Base-by-base conservation (phyloP, 2,329 filamentous ascomycete species). In the Sclerotiophoma versabilis region DNA sequence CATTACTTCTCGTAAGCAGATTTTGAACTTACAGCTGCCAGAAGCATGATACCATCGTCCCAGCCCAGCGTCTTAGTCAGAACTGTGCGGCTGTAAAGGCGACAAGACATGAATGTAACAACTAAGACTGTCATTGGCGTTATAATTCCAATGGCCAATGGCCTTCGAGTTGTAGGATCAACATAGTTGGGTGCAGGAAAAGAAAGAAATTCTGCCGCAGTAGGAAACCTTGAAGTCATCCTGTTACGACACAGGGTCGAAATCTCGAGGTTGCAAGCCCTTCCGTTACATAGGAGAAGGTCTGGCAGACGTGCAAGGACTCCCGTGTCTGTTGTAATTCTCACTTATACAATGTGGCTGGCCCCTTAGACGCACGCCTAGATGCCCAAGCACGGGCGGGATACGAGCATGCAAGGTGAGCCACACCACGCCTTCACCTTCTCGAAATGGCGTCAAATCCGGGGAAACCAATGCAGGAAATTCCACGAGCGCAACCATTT, bases 111-210 rank as follows among this genome's bases (percentile, higher is more conserved):
- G 37, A 63, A 63, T 2, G 34, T 36, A 14, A 57, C 23, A 6
- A 67, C 60, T 4, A 69, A 25, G 0, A 58, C 42, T 9, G 54
- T 62, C 60, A 65, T 63, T 6, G 69, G 60, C n/a, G 68, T 63
- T 12, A 61, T 46, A 12, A 71, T 25, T 1, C 57, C 68, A 53
- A 72, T 44, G 0, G 69, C 61, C 47, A 70, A 27, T 14, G 68
- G 58, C 5, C 55, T 47, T 3, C 61, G 55, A 1, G 63, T 72
- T 2, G 57, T 44, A 2, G 69, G 69, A 29, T 71, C 42, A n/a
- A 68, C 63, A 58, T 68, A 71, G 27, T 73, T 72, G 2, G 69
- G 68, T 12, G 53, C 26, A 0, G 70, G 70, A 43, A 65, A 73
- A 8, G 63, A 59, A 19, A 60, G 57, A 12, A 68, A 54, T 14